Percentiles rank a stretch among this genome's conserved stretches.
Evolutionary conservation across 2,329 filamentous ascomycete genomes (phyloP).

Genomic region (Colletotrichum horii): DNA sequence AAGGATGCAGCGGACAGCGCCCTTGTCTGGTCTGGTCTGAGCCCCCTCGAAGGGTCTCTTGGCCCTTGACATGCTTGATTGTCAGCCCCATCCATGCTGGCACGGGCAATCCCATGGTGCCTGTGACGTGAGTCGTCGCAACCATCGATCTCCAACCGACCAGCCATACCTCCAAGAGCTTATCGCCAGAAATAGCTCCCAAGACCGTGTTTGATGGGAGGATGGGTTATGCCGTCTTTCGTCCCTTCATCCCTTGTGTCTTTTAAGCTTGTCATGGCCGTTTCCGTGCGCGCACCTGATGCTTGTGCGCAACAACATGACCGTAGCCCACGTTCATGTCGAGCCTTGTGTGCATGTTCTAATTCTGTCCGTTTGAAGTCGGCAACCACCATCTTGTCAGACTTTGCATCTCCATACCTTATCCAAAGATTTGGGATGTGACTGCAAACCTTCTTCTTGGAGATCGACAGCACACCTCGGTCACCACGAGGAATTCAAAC

Average conservation of each 20-base stretch:
- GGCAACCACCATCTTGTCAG: constrained; percentile 1
- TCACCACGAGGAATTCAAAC: constrained; percentile 1
- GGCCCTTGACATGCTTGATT: neutral
- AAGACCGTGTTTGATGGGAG: neutral
- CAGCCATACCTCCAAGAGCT: constrained; percentile 12
- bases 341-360: neutral
- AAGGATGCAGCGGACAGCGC: neutral
- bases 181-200: constrained; percentile 15
- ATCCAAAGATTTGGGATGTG: constrained; percentile 1
- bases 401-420: neutral
- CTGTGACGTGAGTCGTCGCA: constrained; percentile 22
- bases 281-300: neutral
- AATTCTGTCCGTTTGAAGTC: constrained; percentile 14
- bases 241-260: constrained; percentile 7
- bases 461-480: neutral
- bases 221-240: neutral
- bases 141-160: constrained; percentile 14
- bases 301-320: neutral
- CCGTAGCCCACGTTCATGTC: neutral
- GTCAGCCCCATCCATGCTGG: constrained; percentile 4
- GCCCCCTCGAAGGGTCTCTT: neutral
- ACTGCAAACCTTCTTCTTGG: neutral
- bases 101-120: constrained; percentile 11
- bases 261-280: constrained; percentile 18
- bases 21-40: neutral